These are phyloP conservation scores for Malus orientalis DNA, from an alignment of 306 rosid genomes.

Conservation along the genomic window DNA sequence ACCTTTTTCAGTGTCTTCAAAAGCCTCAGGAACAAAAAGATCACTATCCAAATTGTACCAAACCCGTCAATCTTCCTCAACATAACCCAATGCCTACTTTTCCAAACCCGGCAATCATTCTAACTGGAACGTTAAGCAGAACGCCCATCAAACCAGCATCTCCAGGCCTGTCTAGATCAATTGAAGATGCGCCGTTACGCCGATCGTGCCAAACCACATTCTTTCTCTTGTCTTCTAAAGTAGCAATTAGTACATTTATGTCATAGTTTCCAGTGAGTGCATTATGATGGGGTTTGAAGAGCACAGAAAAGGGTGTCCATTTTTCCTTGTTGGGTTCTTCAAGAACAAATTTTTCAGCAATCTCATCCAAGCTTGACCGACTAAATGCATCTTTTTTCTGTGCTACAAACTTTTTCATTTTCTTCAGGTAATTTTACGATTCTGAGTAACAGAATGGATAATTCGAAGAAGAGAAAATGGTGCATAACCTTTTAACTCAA, in stretches of 20 bases:
- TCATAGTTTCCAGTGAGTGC: conserved; percentile 82
- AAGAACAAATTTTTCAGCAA: conserved; percentile 53
- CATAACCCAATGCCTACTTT: conserved; percentile 75
- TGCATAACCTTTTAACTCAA: too few relatives aligned
- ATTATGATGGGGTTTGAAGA: conserved; percentile 82
- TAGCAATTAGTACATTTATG: conserved; percentile 73
- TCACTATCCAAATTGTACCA: conserved; percentile 95
- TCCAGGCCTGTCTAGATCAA: conserved; percentile 55
- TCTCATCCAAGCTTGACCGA: conserved; percentile 52
- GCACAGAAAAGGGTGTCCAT: conserved; percentile 54
- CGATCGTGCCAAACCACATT: conserved; percentile 75
- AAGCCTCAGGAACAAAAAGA: conserved; percentile 49
- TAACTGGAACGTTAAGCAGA: conserved; percentile 59
- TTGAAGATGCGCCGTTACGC: conserved; percentile 48
- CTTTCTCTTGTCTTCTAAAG: conserved; percentile 71
- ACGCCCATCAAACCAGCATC: conserved; percentile 68
- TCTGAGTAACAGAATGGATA: neutral
- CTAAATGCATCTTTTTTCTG: conserved; percentile 69
- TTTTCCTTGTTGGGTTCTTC: conserved; percentile 43
- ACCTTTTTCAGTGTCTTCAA: conserved; percentile 36
- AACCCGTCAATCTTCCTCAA: conserved; percentile 53
- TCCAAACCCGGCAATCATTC: conserved; percentile 72
- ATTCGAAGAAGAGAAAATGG: neutral
- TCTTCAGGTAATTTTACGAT: neutral
- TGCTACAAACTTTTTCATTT: neutral